Conservation (phyloP, 108 stramenopile genomes). For the Schizochytrium sp. region DNA sequence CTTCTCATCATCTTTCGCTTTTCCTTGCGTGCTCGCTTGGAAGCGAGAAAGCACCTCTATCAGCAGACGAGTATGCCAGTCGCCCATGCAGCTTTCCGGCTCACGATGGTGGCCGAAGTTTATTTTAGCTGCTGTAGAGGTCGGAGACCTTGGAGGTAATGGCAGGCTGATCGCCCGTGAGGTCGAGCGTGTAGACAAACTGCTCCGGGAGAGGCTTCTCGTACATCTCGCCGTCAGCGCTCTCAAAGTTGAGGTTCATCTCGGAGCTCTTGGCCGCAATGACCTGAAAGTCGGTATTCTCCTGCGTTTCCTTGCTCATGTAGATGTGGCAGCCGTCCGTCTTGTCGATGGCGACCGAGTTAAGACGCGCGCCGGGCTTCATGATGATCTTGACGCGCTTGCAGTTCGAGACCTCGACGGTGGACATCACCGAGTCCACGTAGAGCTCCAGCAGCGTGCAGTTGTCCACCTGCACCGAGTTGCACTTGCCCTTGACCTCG, state of each 20-base stretch:
- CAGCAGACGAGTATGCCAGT: too few relatives aligned
- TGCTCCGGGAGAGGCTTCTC: constrained; percentile 20
- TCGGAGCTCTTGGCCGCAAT: constrained; percentile 12
- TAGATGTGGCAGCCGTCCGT: constrained; percentile 12
- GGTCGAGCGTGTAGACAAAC: constrained; percentile 14
- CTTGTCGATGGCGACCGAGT: constrained; percentile 10
- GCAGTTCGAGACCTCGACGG: constrained; percentile 18
- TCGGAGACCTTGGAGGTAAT: background rate
- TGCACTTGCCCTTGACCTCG: constrained; percentile 17
- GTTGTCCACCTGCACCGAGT: constrained; percentile 18
- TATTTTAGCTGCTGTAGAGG: background rate
- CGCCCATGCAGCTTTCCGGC: background rate
- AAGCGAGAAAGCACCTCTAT: too few relatives aligned
- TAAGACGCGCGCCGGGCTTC: background rate
- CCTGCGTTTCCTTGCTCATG: constrained; percentile 1
- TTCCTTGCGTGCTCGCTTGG: too few relatives aligned
- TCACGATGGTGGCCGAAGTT: background rate
- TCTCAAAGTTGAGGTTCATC: constrained; percentile 15
- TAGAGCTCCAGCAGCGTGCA: background rate
- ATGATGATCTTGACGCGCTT: constrained; percentile 14
- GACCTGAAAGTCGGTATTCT: constrained; percentile 9
- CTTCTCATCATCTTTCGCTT: too few relatives aligned
- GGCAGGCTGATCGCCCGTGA: background rate
- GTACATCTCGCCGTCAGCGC: constrained; percentile 3
- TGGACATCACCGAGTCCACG: constrained; percentile 12